Conservation (phyloP, 768 basidiomycete genomes). For the Solioccasus polychromus region DNA sequence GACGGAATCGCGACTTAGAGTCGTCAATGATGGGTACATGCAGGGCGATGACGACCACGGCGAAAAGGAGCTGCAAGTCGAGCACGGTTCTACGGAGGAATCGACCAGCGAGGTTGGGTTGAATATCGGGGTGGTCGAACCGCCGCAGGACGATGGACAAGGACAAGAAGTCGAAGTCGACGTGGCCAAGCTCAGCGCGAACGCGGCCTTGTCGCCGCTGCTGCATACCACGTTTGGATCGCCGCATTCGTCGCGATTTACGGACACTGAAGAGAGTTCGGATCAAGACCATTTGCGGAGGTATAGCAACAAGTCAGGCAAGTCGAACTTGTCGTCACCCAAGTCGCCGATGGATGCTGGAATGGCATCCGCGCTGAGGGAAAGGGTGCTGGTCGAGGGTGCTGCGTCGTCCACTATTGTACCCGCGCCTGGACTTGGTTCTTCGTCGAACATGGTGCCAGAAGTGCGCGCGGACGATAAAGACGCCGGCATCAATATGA, state of each 20-base stretch:
- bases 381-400: conserved; percentile 14
- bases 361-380: conserved; percentile 15
- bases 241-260: conserved; percentile 32
- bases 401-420: background rate
- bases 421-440: background rate
- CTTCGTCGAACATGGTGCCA: conserved; percentile 1
- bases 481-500: conserved; percentile 8
- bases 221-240: conserved; percentile 43
- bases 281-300: conserved; percentile 21
- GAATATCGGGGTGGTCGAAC: conserved; percentile 16
- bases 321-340: conserved; percentile 13
- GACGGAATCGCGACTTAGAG: conserved; percentile 29
- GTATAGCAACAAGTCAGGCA: conserved; percentile 13
- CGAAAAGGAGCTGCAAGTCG: conserved; percentile 15
- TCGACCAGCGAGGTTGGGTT: background rate
- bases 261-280: conserved; percentile 29
- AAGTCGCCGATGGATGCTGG: conserved; percentile 14
- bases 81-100: conserved; percentile 20
- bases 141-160: conserved; percentile 9
- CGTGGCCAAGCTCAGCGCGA: conserved; percentile 2
- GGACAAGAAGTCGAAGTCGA: conserved; percentile 8
- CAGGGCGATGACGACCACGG: conserved; percentile 18
- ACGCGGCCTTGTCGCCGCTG: conserved; percentile 32
- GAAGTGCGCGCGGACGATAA: conserved; percentile 15
- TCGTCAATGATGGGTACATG: conserved; percentile 26